Evolutionary conservation across 176 grass and related monocot species (phyloP).

Genomic region (Aegilops umbellulata): DNA sequence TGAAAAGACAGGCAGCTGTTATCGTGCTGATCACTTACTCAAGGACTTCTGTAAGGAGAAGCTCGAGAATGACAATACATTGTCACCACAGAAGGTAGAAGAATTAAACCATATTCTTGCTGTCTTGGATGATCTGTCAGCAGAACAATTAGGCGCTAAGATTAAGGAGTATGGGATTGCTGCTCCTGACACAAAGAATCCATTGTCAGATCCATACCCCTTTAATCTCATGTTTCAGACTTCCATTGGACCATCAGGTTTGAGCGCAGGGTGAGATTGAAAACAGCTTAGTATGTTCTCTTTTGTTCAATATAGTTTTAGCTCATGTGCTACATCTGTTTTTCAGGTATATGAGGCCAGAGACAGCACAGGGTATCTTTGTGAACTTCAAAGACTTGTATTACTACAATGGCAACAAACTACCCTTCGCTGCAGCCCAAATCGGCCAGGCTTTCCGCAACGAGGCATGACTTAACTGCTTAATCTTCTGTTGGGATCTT

Average conservation of each 20-base stretch:
- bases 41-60: conserved; percentile 95
- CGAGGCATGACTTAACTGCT: conserved; percentile 51
- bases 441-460: conserved; percentile 93
- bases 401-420: conserved; percentile 82
- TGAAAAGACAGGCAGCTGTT: conserved; percentile 84
- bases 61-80: conserved; percentile 56
- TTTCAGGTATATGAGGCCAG: conserved; percentile 91
- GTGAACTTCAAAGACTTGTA: conserved; percentile 93
- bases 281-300: conserved; percentile 11
- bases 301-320: conserved; percentile 4
- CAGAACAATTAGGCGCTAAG: conserved; percentile 73
- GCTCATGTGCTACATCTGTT: conserved; percentile 27
- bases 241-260: conserved; percentile 88
- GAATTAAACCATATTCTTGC: conserved; percentile 70
- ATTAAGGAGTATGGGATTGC: conserved; percentile 87
- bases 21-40: conserved; percentile 88
- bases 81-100: conserved; percentile 44
- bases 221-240: conserved; percentile 99
- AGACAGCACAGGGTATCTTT: conserved; percentile 97
- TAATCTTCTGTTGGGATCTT: conserved; percentile 16
- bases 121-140: conserved; percentile 83
- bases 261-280: conserved; percentile 70
- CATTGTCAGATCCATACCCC: conserved; percentile 73
- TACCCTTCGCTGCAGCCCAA: conserved; percentile 90
- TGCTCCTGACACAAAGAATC: conserved; percentile 93